Base-by-base conservation (phyloP, 2,329 filamentous ascomycete species). In the Alternaria sp. region DNA sequence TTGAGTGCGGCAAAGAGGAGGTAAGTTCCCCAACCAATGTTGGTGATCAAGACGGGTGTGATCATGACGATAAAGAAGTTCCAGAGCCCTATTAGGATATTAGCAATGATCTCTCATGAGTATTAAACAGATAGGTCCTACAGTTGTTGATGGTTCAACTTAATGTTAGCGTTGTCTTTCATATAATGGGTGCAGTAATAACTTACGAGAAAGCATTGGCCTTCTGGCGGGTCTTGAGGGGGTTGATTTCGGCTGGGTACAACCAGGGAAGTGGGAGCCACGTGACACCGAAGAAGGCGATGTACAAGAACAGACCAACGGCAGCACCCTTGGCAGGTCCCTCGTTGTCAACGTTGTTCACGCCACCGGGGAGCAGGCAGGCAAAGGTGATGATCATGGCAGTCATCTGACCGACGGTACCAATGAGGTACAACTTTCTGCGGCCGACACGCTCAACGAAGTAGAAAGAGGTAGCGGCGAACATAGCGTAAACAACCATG, bases 301-400 rank as follows among this genome's bases (percentile, higher is more conserved):
- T 91, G 78, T 90, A 92, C 3, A 88, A 85, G 79, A 92, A 92
- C 12, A 92, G 66, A 60, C 89, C 89, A 3, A 90, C 88, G 10
- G 85, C 83, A 1, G 84, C 83, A 28, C 83, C 82, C 64, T 84
- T 84, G 23, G 84, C 81, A 49, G 82, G 75, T 9, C 58, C 69
- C 3, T 71, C 28, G 1, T 71, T 76, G 33, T 68, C 21, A 14
- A 25, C 49, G 30, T 53, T 53, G 2, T 53, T 3, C 9, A 53
- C 30, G 20, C 49, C 49, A 37, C 49, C 76, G 2, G 80, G 80
- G 21, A 83, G 81, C 20, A 83, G 67, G 64, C 78, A 79, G n/a
- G 71, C 81, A 51, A 83, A 81, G 41, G 75, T 74, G 10, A 84
- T 70, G 7, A 77, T 61, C 75, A 77, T 77, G 63, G 85, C 86